Evolutionary conservation across 768 basidiomycete species (phyloP), one percentile per base, ranked within the genome.

Genomic region (Lentinus brumalis): DNA sequence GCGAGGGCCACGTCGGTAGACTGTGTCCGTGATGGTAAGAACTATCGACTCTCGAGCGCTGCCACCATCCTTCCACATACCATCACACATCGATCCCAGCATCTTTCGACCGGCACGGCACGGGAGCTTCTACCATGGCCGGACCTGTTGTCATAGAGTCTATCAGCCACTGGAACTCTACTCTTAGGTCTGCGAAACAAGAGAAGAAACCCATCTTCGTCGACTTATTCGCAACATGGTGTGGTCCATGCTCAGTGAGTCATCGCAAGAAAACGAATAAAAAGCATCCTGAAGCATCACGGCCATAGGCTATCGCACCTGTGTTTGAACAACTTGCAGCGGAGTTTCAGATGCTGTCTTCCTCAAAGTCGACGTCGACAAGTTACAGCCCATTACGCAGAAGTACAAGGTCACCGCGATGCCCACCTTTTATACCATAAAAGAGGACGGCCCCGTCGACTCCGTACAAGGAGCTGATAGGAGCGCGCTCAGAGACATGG

Each of bases 151-250:
- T 12, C 18, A 49, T 51, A 14, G 50, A 51, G 32, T 51, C 50
- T 16, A 31, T 51, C 35, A 51, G 50, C 16, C 50, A 51, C 30
- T 51, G 50, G 50, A 51, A 51, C 16, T n/a, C 50, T 11, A 51
- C 35, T 11, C 50, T 51, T 10, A 29, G 50, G 15, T 29, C 50
- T 10, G 50, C 50, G 30, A 51, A 51, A 35, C 29, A 51, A 31
- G 26, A 51, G 30, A 16, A 29, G 8, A 16, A 32, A 35, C n/a
- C 50, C 8, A 51, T 51, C 29, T 15, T 51, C 21, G 50, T 51
- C 50, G 50, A 51, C 50, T 51, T 51, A 5, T 51, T 51, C 50
- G 50, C 50, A 29, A 51, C 50, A 10, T 51, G 50, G 50, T 51
- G 50, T 29, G 50, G 31, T 5, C 50, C 50, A 14, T 51, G 50